Conservation (phyloP, 2,329 filamentous ascomycete species). For the Alternaria burnsii region DNA sequence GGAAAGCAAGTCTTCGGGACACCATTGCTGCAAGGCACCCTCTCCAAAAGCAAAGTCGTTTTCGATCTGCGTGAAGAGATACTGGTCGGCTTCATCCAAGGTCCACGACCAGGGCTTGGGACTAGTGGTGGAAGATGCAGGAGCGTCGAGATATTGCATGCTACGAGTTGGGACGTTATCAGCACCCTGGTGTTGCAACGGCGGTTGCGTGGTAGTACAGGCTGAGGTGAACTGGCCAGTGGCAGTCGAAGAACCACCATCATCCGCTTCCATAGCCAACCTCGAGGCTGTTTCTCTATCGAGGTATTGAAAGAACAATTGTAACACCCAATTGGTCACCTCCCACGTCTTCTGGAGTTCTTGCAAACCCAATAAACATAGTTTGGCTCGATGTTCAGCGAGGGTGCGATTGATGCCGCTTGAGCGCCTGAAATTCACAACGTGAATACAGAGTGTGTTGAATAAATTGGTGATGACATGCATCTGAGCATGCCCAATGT, state of each 20-base stretch:
- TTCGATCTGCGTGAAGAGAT: conserved; percentile 44
- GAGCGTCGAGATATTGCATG: conserved; percentile 6
- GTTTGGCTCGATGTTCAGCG: conserved; percentile 59
- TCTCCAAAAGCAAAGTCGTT: conserved; percentile 44
- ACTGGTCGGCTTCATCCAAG: conserved; percentile 41
- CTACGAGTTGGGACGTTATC: neutral
- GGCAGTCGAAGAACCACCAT: conserved; percentile 26
- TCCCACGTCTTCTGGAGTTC: conserved; percentile 62
- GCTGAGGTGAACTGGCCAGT: conserved; percentile 16
- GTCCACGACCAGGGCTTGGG: conserved; percentile 40
- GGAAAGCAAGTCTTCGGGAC: conserved; percentile 27
- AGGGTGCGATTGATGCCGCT: conserved; percentile 53
- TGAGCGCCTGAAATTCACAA: conserved; percentile 53
- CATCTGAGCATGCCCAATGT: conserved; percentile 56
- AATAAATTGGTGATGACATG: conserved; percentile 61
- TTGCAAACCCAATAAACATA: conserved; percentile 58
- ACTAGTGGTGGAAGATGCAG: conserved; percentile 12
- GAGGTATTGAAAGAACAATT: conserved; percentile 60
- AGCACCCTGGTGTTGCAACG: conserved; percentile 7
- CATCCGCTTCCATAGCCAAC: conserved; percentile 43
- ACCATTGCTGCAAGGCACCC: conserved; percentile 35
- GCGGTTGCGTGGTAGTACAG: conserved; percentile 11
- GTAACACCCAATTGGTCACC: conserved; percentile 59
- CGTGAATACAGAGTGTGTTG: conserved; percentile 60
- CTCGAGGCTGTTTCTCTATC: conserved; percentile 56